Evolutionary conservation across 106 monocot genomes (phyloP).

Genomic region (Ottelia alismoides): DNA sequence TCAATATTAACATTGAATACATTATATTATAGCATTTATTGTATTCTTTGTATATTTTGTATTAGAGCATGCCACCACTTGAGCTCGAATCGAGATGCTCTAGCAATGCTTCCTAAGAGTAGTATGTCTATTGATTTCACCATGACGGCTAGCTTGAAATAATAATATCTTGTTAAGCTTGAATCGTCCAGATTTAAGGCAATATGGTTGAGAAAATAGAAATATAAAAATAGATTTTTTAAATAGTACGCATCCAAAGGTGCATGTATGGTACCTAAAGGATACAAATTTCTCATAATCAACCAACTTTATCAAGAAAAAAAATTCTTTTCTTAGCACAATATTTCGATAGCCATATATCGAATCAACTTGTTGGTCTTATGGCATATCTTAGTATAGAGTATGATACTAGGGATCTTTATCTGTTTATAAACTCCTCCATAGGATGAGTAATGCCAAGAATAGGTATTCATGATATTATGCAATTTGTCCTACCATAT

Average conservation of each 20-base stretch:
- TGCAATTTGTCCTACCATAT: slow-evolving; percentile 6
- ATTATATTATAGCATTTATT: too few species aligned
- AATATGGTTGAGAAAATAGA: too few species aligned
- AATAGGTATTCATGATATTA: slow-evolving; percentile 5
- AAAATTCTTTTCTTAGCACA: slow-evolving; percentile 4
- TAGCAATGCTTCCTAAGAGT: too few species aligned
- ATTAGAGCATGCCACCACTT: too few species aligned
- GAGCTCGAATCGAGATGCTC: too few species aligned
- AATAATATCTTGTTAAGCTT: too few species aligned
- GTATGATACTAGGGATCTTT: slow-evolving; percentile 3
- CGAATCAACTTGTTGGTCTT: slow-evolving; percentile 11
- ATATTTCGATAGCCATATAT: slow-evolving; percentile 1
- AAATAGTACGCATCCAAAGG: slow-evolving; percentile 4
- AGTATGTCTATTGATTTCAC: too few species aligned
- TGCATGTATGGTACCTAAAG: slow-evolving; percentile 3
- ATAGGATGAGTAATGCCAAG: slow-evolving; percentile 6
- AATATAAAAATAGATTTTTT: too few species aligned
- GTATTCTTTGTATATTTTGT: too few species aligned
- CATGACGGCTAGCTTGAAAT: too few species aligned
- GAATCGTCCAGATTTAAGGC: too few species aligned
- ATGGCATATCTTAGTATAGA: slow-evolving; percentile 13
- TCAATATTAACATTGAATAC: too few species aligned
- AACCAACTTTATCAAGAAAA: slow-evolving; percentile 9
- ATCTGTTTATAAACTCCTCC: slow-evolving; percentile 8
- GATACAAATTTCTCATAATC: slow-evolving; percentile 10